Base-by-base conservation (phyloP, 768 basidiomycete species). In the Tylopilus subfusipes region DNA sequence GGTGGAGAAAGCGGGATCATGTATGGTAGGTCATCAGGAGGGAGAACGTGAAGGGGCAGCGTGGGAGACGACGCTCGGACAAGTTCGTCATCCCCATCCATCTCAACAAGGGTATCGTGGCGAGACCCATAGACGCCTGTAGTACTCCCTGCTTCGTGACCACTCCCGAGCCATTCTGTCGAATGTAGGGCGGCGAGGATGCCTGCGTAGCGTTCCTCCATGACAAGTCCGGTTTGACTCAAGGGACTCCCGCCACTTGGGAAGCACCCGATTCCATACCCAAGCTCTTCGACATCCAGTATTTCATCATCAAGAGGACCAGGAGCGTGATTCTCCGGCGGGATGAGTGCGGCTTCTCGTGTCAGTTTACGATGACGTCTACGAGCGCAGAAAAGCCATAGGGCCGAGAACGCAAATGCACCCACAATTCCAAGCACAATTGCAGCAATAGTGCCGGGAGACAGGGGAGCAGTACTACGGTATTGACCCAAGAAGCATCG, bases 301-400 rank as follows among this genome's bases (percentile, higher is more conserved):
- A 69, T 53, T 39, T 70, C 68, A 13, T 63, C 61, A 4, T 63
- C 58, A 2, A 70, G 60, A 4, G 66, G 66, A 10, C 61, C 55
- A 22, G 58, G 12, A 2, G 52, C 25, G 21, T 59, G 45, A 34
- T 51, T 56, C 19, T 49, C 55, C 8, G 58, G 53, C 2, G 30
- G 40, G n/a, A 58, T 21, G 22, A 57, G 29, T 6, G 53, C 54
- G 39, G 64, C 52, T 21, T 68, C 68, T 25, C 42, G 62, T 36
- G 46, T 42, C 21, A 69, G 53, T 27, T 53, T 47, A 27, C 63
- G 70, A 53, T 63, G 66, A 25, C 70, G 68, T 48, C 64, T 62
- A 25, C 66, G 64, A 39, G 70, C 68, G n/a, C 69, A 70, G 36
- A 68, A 66, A 18, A 72, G 60, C 70, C 68, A 72, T 4, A 70